Base-by-base conservation (phyloP, 2,329 filamentous ascomycete genomes). In the Trichoderma sp. region DNA sequence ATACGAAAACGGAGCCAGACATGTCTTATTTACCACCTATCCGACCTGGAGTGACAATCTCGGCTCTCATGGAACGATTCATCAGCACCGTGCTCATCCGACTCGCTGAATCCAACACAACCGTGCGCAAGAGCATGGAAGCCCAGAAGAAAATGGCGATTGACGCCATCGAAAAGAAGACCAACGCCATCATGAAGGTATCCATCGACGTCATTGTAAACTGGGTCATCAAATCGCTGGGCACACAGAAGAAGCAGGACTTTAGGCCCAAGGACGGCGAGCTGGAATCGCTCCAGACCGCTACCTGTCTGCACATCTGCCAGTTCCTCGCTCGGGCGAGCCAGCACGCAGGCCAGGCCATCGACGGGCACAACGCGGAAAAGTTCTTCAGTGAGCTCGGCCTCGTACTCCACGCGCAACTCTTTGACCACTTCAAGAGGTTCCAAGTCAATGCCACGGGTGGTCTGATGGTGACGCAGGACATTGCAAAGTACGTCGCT, bases 381-480 rank as follows among this genome's bases (percentile, higher is more conserved):
- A 87, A 91, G 60, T 92, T 98, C 77, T 89, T 91, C 66, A 91
- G 90, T 70, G 95, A 98, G 81, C 87, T 98, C 27, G 94, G 93
- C 1, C 83, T 94, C 16, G 91, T 91, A 11, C 85, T 97, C 43
- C 90, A 94, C 73, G 83, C 86, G 61, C 87, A 96, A 11, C 86
- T 99, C 5, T 89, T 99, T 72, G 92, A 96, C 71, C 96, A 99
- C 81, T 93, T 98, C 81, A 96, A 97, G 76, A 94, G 93, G 76
- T 99, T 97, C 82, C 89, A 91, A 71, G 93, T 99, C 73, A 97
- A 94, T 74, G 93, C 94, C 52, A 94, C 95, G 0, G 96, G 96
- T 71, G 96, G 94, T 2, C 87, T 99, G 58, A 96, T 97, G 88
- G 93, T 98, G 31, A 95, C 92, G 43, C 97, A 98, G 82, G 96